Percentiles rank a stretch among this genome's conserved stretches.
phyloP scores from a whole-genome alignment of 2,329 filamentous ascomycete species.

The Colletotrichum cereale region DNA sequence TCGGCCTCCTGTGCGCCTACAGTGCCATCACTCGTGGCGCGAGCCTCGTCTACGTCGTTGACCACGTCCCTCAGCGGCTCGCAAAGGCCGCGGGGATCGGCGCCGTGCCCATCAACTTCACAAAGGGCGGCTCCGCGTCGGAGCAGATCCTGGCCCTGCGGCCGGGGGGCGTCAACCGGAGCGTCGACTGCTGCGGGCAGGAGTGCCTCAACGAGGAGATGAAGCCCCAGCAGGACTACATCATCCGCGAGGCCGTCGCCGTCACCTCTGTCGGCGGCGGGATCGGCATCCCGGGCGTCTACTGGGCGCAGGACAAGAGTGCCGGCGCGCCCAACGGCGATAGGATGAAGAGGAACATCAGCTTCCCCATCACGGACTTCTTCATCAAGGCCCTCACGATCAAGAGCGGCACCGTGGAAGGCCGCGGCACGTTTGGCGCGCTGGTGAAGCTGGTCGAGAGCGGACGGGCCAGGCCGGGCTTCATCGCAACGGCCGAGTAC shows the following conservation, averaged over 20 bases:
- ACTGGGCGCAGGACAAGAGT: constrained; percentile 31
- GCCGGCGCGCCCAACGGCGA: constrained; percentile 39
- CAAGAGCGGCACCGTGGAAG: constrained; percentile 31
- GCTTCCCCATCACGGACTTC: constrained; percentile 42
- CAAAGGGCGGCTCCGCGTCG: constrained; percentile 30
- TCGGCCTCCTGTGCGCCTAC: constrained; percentile 67
- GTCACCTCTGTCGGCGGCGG: constrained; percentile 42
- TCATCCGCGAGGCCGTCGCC: constrained; percentile 41
- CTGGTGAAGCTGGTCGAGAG: constrained; percentile 45
- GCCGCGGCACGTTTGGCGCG: constrained; percentile 33
- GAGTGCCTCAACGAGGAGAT: constrained; percentile 42
- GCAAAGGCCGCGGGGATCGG: constrained; percentile 43
- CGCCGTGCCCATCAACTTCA: constrained; percentile 44
- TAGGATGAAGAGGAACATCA: constrained; percentile 26
- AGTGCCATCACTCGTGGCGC: constrained; percentile 46
- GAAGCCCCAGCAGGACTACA: constrained; percentile 39
- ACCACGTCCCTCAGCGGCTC: constrained; percentile 44
- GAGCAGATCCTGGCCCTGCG: constrained; percentile 42
- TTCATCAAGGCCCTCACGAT: constrained; percentile 41
- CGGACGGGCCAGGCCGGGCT: constrained; percentile 46
- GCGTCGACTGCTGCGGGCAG: constrained; percentile 43
- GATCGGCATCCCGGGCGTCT: constrained; percentile 44
- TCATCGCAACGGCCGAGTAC: constrained; percentile 45
- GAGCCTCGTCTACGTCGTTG: constrained; percentile 42
- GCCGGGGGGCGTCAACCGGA: constrained; percentile 42